Evolutionary conservation across 331 rosid genomes (phyloP), one percentile per base, ranked within the genome.

Genomic region (Pyracantha coccinea): DNA sequence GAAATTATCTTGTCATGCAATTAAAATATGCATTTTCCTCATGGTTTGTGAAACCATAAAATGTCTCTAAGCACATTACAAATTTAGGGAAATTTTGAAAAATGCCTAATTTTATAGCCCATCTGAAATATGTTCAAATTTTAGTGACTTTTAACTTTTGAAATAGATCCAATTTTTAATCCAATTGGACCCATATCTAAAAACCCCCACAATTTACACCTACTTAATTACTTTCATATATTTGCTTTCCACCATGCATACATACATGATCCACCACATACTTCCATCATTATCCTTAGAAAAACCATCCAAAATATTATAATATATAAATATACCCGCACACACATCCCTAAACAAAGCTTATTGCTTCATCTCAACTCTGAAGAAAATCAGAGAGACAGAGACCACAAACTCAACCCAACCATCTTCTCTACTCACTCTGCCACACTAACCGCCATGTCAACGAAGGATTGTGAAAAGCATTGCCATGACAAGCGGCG

Each of bases 401-500:
- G 28, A 54, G 14, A 25, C 65, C 2, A 24, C 7, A 50, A 6
- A 15, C 66, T 27, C 66, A 61, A 27, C 66, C 8, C 35, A 23
- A n/a, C 2, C 27, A 3, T 28, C 17, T 14, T 45, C 25, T 4
- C 7, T 47, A 14, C 45, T 12, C 2, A 14, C 77, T 58, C 64
- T n/a, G 0, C 45, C 54, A 1, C 23, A 11, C 21, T 33, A 44
- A 17, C 25, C 20, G 2, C 63, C 78, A 89, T 91, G 97, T 73
- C 96, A 72, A 58, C 57, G 5, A 90, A 89, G 54, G 88, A 75
- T 70, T 95, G 97, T 55, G 82, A 74, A 0, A 53, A 79, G 82
- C 99, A 95, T 80, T 53, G 71, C 31, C 32, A 61, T 21, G 58
- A 82, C 2, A 35, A 0, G n/a, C 15, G 80, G 64, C 79, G 79